Evolutionary conservation across 768 basidiomycete genomes (phyloP).

Genomic region (Rhodotorula graminis): DNA sequence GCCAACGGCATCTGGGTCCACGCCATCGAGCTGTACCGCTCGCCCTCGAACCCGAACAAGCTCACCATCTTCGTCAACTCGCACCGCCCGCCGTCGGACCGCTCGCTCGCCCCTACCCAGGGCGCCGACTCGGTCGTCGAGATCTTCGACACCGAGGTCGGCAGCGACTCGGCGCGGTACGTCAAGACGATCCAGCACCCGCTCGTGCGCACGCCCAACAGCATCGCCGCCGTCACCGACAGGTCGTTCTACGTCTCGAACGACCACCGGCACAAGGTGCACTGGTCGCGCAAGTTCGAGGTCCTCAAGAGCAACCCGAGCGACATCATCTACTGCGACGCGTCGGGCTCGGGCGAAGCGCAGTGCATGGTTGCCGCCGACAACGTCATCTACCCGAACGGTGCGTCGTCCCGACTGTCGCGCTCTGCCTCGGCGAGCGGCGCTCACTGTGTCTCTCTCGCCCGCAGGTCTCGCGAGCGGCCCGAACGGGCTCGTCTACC

Average conservation of each 20-base stretch:
- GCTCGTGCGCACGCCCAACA: constrained; percentile 63
- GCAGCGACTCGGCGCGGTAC: constrained; percentile 53
- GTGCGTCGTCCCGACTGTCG: too few species aligned
- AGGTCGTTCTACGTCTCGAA: constrained; percentile 67
- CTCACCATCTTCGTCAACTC: constrained; percentile 69
- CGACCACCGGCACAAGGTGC: constrained; percentile 56
- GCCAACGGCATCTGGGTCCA: constrained; percentile 50
- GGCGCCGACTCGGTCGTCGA: constrained; percentile 73
- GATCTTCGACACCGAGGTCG: constrained; percentile 58
- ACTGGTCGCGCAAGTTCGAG: constrained; percentile 11
- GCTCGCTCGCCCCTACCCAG: constrained; percentile 47
- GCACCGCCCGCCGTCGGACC: constrained; percentile 57
- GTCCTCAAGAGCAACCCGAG: constrained; percentile 40
- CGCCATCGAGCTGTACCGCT: constrained; percentile 64
- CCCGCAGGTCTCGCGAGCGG: constrained; percentile 30
- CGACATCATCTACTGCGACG: constrained; percentile 64
- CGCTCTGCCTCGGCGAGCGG: too few species aligned
- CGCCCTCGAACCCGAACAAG: constrained; percentile 50
- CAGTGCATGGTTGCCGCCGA: constrained; percentile 58
- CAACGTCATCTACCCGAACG: constrained; percentile 58
- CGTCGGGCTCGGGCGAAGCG: constrained; percentile 49
- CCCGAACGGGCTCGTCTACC: constrained; percentile 53
- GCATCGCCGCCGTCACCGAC: constrained; percentile 66
- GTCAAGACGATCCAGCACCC: constrained; percentile 59
- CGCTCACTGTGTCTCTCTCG: background rate